These are phyloP conservation scores for Paulownia fortunei DNA, from an alignment of 257 asterid species.

Conservation along the genomic window DNA sequence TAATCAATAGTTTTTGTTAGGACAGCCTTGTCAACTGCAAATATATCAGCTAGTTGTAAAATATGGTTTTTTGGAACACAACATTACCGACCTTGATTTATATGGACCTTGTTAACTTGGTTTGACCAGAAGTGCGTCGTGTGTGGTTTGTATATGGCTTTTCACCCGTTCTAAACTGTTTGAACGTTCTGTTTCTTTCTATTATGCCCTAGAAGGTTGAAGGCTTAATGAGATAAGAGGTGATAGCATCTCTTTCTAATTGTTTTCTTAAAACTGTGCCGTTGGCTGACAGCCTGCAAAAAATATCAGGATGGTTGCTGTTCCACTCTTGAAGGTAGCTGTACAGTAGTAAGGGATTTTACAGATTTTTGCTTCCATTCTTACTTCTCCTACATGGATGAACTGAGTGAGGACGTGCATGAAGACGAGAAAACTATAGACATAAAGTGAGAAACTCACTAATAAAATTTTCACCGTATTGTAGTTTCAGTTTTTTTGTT, in stretches of 20 bases:
- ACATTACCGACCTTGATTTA: neutral
- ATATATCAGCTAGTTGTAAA: neutral
- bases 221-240: neutral
- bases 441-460: conserved; percentile 57
- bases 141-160: neutral
- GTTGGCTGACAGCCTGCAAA: conserved; percentile 24
- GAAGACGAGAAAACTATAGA: conserved; percentile 71
- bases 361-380: conserved; percentile 94
- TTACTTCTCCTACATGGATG: conserved; percentile 92
- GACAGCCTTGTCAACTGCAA: neutral
- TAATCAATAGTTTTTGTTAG: neutral
- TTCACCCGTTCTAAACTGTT: neutral
- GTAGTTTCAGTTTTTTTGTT: neutral
- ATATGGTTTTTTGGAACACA: neutral
- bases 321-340: conserved; percentile 69
- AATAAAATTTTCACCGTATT: neutral
- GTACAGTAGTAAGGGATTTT: conserved; percentile 75
- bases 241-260: neutral
- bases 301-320: conserved; percentile 75
- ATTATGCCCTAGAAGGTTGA: neutral
- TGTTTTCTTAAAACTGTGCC: conserved; percentile 5
- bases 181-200: neutral
- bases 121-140: neutral
- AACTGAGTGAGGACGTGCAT: conserved; percentile 61
- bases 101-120: neutral